Conservation (phyloP, 306 rosid species). For the Fagus crenata region DNA sequence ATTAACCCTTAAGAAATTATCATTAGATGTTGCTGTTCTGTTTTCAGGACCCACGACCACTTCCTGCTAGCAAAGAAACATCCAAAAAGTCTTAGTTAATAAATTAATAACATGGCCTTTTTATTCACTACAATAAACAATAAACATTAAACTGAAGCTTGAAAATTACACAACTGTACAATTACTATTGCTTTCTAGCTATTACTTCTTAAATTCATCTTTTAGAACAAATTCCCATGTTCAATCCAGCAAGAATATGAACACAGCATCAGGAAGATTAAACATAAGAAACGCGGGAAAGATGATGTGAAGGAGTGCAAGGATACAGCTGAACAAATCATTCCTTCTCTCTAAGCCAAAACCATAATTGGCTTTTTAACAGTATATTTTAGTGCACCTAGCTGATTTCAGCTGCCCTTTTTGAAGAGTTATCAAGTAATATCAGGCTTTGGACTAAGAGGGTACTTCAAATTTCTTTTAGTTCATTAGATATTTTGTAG, state of each 20-base stretch:
- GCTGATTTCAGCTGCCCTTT: neutral
- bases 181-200: neutral
- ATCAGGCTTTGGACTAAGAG: too few relatives aligned
- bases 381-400: neutral
- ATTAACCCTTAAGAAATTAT: conserved; percentile 76
- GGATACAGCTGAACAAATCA: neutral
- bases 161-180: neutral
- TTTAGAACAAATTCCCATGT: neutral
- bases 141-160: neutral
- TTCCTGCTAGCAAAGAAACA: conserved; percentile 51
- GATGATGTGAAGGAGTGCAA: neutral
- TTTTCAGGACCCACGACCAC: conserved; percentile 83
- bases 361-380: neutral
- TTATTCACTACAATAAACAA: neutral
- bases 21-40: conserved; percentile 62
- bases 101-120: neutral
- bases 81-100: conserved; percentile 11
- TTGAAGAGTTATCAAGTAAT: neutral
- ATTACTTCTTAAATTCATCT: neutral
- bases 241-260: conserved; percentile 1
- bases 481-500: neutral
- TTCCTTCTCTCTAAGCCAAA: neutral
- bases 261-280: conserved; percentile 1
- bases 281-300: neutral
- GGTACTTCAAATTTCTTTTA: neutral